These are phyloP conservation scores for Cynanchum wilfordii DNA, from an alignment of 257 asterid species.

Conservation along the genomic window DNA sequence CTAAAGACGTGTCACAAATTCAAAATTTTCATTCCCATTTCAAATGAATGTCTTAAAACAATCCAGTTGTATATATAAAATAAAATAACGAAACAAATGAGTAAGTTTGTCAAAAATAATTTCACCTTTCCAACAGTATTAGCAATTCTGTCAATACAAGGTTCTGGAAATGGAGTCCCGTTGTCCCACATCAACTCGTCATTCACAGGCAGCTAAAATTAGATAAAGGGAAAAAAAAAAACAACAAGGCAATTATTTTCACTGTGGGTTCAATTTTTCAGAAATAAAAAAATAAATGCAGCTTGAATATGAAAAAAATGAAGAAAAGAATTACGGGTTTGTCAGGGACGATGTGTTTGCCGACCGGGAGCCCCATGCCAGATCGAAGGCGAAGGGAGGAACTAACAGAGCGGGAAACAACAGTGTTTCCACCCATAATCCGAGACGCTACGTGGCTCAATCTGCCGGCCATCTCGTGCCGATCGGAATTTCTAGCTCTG, in stretches of 20 bases:
- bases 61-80: background rate
- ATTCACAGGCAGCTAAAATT: constrained; percentile 56
- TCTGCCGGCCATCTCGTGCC: constrained; percentile 63
- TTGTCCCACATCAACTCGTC: constrained; percentile 92
- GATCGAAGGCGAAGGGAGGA: constrained; percentile 79
- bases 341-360: constrained; percentile 86
- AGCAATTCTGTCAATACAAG: constrained; percentile 92
- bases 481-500: background rate
- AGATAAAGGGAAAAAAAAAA: background rate
- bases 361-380: constrained; percentile 96
- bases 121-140: constrained; percentile 86
- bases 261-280: background rate
- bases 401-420: constrained; percentile 60
- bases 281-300: background rate
- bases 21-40: background rate
- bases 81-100: background rate
- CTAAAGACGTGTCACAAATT: background rate
- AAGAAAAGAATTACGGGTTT: constrained; percentile 50
- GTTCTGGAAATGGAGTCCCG: constrained; percentile 87
- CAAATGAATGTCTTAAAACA: background rate
- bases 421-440: constrained; percentile 80
- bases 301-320: background rate
- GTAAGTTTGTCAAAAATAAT: background rate
- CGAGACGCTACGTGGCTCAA: constrained; percentile 68
- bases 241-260: background rate